A percentile compares a stretch with the other conserved stretches of the same genome.
Conservation (phyloP, 2,329 filamentous ascomycete species). For the Chaetothyriales sp. region DNA sequence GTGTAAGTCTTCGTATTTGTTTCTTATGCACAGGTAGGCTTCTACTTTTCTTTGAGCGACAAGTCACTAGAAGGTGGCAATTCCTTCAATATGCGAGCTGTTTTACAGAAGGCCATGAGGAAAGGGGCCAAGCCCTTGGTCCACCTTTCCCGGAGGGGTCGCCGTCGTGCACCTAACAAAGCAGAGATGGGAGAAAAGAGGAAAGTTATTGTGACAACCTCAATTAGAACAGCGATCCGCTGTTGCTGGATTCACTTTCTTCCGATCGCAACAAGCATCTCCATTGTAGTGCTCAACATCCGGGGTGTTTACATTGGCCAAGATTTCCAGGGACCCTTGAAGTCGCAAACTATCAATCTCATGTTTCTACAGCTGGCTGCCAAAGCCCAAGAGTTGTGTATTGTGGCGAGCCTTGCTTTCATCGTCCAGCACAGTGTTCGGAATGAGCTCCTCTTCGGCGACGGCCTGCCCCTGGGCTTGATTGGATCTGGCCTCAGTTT, state of each 20-base stretch:
- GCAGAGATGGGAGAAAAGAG: neutral
- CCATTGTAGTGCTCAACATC: constrained; percentile 2
- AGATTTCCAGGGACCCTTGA: neutral
- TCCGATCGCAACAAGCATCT: constrained; percentile 1
- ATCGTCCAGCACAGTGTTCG: constrained; percentile 9
- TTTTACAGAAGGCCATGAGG: too few species aligned
- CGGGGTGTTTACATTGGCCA: constrained; percentile 3
- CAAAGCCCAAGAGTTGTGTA: constrained; percentile 10
- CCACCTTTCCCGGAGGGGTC: too few species aligned
- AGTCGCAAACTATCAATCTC: constrained; percentile 3
- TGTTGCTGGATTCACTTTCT: constrained; percentile 2
- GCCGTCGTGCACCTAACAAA: too few species aligned
- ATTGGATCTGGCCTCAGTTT: constrained; percentile 10
- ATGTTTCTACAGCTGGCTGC: constrained; percentile 9
- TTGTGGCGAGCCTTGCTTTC: constrained; percentile 7
- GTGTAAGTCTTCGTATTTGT: too few species aligned
- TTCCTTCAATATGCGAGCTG: too few species aligned
- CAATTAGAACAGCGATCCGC: neutral
- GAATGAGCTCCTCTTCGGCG: constrained; percentile 5
- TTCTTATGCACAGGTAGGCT: too few species aligned
- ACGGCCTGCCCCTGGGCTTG: constrained; percentile 12
- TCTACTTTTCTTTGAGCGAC: too few species aligned
- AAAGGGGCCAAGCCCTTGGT: too few species aligned
- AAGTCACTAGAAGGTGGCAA: too few species aligned
- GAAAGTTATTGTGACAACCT: constrained; percentile 5